These are phyloP conservation scores for Closterium sp. DNA, from an alignment of 139 green algal genomes.

Conservation along the genomic window DNA sequence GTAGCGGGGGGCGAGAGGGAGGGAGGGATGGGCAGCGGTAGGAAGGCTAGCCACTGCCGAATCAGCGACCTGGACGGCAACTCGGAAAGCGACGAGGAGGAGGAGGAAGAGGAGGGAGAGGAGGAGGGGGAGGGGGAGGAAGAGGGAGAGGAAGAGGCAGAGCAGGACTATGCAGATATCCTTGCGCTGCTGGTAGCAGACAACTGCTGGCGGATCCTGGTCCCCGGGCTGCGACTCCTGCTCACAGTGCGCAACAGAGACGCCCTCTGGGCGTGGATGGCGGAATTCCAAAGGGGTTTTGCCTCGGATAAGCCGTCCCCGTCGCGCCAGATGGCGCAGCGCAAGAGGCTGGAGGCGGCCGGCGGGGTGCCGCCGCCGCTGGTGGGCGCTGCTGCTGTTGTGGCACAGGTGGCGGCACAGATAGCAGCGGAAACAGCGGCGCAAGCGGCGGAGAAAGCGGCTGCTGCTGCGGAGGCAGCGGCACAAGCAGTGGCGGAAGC, in stretches of 20 bases:
- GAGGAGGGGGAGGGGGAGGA: neutral
- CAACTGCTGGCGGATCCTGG: conserved; percentile 37
- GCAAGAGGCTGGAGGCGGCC: conserved; percentile 31
- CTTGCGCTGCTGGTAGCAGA: conserved; percentile 20
- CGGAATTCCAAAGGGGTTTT: conserved; percentile 11
- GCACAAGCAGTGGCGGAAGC: neutral
- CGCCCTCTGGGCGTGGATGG: conserved; percentile 36
- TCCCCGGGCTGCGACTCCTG: conserved; percentile 25
- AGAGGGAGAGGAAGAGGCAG: neutral
- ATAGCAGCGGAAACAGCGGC: neutral
- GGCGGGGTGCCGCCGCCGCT: neutral
- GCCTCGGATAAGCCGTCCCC: conserved; percentile 35
- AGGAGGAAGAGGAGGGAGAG: neutral
- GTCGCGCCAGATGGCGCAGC: conserved; percentile 4
- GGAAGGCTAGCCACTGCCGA: neutral
- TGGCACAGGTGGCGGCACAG: neutral
- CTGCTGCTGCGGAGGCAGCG: neutral
- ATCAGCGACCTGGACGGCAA: neutral
- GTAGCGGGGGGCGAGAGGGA: neutral
- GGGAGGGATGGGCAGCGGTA: neutral
- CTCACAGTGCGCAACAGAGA: conserved; percentile 40
- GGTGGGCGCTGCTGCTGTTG: neutral
- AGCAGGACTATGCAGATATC: conserved; percentile 6
- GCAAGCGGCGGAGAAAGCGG: neutral
- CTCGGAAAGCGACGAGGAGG: neutral